Evolutionary conservation across 2,329 filamentous ascomycete genomes (phyloP), one percentile per base, ranked within the genome.

Genomic region (Chrysosporium queenslandicum): DNA sequence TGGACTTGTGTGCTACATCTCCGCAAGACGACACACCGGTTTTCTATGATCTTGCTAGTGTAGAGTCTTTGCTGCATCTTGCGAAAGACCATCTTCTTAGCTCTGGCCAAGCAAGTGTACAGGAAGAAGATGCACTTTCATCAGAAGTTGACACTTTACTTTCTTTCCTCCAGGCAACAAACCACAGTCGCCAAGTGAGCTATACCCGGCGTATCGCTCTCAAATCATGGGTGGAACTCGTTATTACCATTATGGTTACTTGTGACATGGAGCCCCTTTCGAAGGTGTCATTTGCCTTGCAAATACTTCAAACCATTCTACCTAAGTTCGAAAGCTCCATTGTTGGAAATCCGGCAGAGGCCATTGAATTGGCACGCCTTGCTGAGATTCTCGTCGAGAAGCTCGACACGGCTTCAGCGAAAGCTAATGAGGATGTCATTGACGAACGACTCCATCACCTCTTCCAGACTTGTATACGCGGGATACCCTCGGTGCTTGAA

Each of bases 391-490:
- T 68, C 58, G 71, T 75, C 40, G 67, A 67, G 25, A 69, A 68
- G 46, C 62, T 75, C 39, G 67, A 68, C 20, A 64, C 65, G 27
- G 64, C 65, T 36, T 57, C 63, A 18, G 60, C 67, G 12, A 64
- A 61, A 20, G 57, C 70, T 27, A 72, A 72, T 50, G 75, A 52
- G 8, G 87, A 88, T 64, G 76, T 91, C 23, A 82, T 92, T 30
- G 86, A 88, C 64, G 91, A 97, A 65, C 87, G 92, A 63, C 77
- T 97, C 0, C 90, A 89, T 64, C 86, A 95, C 63, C 78, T 97
- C 3, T 96, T 98, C 75, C 86, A 94, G 57, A 80, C 88, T 36
- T 90, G 87, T 56, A 75, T 96, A 12, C 79, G 83, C 60, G 87
- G 88, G 4, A 85, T 94, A 51, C 81, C 83, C 58, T 82, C 85